Percentiles rank a stretch among this genome's conserved stretches.
phyloP scores from a whole-genome alignment of 306 rosid species.

The Trifolium repens region DNA sequence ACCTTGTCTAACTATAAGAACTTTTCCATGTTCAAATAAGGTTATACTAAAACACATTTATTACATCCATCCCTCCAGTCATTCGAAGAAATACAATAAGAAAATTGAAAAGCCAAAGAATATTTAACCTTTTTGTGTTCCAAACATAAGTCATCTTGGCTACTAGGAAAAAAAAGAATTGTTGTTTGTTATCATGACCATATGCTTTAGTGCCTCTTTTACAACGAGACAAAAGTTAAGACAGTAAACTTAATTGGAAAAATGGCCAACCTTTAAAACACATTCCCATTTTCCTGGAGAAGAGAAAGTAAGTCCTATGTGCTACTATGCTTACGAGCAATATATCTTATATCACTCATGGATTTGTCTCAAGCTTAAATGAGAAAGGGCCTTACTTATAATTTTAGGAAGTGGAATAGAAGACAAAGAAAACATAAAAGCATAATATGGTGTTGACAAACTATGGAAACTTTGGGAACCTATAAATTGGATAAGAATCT shows the following conservation, averaged over 20 bases:
- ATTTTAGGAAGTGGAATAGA: constrained; percentile 2
- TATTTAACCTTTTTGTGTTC: background rate
- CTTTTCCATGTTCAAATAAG: background rate
- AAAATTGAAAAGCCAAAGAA: constrained; percentile 1
- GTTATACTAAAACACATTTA: constrained; percentile 2
- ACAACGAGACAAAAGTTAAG: background rate
- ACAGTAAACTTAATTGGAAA: background rate
- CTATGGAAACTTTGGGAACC: no score
- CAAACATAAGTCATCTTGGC: background rate
- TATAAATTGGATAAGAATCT: no score
- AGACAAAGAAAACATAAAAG: background rate
- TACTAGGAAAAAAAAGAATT: constrained; percentile 8
- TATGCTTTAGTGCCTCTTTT: background rate
- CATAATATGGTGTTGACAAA: no score
- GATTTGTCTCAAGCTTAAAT: background rate
- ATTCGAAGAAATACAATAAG: background rate
- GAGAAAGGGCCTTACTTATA: constrained; percentile 3
- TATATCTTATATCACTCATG: background rate
- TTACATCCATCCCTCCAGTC: background rate
- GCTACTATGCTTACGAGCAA: background rate
- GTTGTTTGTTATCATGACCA: constrained; percentile 1
- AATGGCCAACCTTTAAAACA: background rate
- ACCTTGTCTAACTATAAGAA: background rate
- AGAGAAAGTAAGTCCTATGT: constrained; percentile 7
- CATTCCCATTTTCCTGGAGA: background rate